These are phyloP conservation scores for Colletotrichum sp. DNA, from an alignment of 2,329 filamentous ascomycete species.

Conservation along the genomic window DNA sequence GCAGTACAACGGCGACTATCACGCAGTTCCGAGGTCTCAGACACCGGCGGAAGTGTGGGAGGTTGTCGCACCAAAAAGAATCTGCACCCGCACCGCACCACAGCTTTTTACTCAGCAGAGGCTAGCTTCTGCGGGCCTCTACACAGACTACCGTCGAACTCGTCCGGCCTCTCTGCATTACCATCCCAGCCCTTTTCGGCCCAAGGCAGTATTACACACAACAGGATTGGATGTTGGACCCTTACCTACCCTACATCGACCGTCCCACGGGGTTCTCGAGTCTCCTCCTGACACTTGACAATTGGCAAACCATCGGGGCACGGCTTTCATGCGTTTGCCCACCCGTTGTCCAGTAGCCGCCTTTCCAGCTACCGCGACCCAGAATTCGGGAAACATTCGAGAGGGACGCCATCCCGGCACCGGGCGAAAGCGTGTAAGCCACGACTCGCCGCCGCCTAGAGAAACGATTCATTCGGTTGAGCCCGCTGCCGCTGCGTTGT, in stretches of 20 bases:
- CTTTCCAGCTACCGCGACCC: background rate
- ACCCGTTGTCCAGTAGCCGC: background rate
- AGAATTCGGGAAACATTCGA: conserved; percentile 7
- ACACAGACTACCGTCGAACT: background rate
- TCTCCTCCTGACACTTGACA: conserved; percentile 8
- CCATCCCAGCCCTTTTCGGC: background rate
- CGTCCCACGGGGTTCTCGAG: conserved; percentile 5
- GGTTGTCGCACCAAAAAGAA: conserved; percentile 8
- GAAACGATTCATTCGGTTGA: background rate
- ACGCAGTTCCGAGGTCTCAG: conserved; percentile 19
- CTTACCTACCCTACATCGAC: background rate
- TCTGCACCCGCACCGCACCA: background rate
- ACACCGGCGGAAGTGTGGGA: conserved; percentile 10
- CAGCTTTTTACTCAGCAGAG: background rate
- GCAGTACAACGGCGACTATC: conserved; percentile 5
- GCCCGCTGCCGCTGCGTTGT: background rate
- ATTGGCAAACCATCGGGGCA: background rate
- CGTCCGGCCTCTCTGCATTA: conserved; percentile 9
- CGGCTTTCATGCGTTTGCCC: conserved; percentile 1
- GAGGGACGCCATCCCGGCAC: background rate
- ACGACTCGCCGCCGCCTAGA: conserved; percentile 4
- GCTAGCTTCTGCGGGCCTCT: background rate
- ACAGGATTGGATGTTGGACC: background rate
- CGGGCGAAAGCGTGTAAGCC: background rate
- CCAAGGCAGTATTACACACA: background rate